Evolutionary conservation across 2,329 filamentous ascomycete genomes (phyloP), one percentile per base, ranked within the genome.

Genomic region (Aspergillus pseudoglaucus): DNA sequence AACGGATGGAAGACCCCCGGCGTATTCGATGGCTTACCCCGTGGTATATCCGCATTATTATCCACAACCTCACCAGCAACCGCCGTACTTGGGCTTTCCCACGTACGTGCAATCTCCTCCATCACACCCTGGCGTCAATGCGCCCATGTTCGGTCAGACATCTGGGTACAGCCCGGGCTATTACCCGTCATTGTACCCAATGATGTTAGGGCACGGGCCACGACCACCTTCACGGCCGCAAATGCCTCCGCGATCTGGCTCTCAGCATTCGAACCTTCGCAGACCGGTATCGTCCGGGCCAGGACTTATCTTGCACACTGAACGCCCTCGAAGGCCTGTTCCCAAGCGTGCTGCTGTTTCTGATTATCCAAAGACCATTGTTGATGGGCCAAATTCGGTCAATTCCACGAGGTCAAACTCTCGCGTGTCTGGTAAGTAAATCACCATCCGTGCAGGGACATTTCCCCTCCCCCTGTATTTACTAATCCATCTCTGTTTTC

Each of bases 281-380:
- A 35, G n/a, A 6, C 12, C 12, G n/a, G 32, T 14, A 35, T n/a
- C 12, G 14, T 15, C 12, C 14, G 32, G 32, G 14, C 12, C 14
- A n/a, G 12, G 14, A 3, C n/a, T 14, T 35, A 52, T 56, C 12
- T 38, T 47, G 32, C 50, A 56, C 10, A 54, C 14, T 15, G 32
- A 8, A 35, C 12, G 32, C 6, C 32, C 32, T 35, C 32, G 32
- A 55, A 44, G 44, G 52, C 25, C 25, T 9, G 8, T 35, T 22
- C 6, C 25, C 43, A 4, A 49, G 51, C 25, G 42, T 49, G 14
- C 32, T 39, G n/a, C 25, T 27, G 57, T 58, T 23, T 67, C 67
- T 37, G 64, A 68, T 40, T 61, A 66, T 22, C 60, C 62, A 4
- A 64, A 62, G 42, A 68, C 61, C 4, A 69, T 69, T 42, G 66